phyloP scores from a whole-genome alignment of 352 stramenopile species.

The Globisporangium middletonii region DNA sequence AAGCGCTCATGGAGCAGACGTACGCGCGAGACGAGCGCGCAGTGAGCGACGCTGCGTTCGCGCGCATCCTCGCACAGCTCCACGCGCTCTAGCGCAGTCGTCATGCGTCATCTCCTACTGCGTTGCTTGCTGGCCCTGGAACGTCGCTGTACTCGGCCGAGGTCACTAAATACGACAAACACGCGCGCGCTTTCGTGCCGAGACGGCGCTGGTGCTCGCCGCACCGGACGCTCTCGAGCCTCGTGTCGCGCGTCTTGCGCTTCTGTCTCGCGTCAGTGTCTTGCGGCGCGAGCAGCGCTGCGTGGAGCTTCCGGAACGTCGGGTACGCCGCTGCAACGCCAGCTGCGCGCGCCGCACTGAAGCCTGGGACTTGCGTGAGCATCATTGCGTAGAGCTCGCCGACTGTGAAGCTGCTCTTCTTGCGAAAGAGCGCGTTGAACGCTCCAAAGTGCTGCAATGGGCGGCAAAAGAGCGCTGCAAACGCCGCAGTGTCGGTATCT shows the following conservation, averaged over 20 bases:
- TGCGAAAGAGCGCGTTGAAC: slow-evolving; percentile 76
- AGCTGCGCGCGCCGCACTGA: slow-evolving; percentile 50
- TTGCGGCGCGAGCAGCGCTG: slow-evolving; percentile 17
- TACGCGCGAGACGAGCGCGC: slow-evolving; percentile 46
- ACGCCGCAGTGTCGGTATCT: slow-evolving; percentile 6
- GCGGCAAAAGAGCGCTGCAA: slow-evolving; percentile 36
- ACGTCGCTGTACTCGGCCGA: slow-evolving; percentile 28
- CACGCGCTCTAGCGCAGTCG: slow-evolving; percentile 23
- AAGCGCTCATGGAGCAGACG: slow-evolving; percentile 49
- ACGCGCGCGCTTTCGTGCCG: slow-evolving; percentile 26
- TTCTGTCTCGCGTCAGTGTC: slow-evolving; percentile 1
- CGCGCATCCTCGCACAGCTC: slow-evolving; percentile 39
- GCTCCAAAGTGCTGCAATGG: slow-evolving; percentile 39
- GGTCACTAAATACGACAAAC: slow-evolving; percentile 29
- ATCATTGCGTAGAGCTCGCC: slow-evolving; percentile 80
- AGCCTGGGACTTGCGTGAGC: slow-evolving; percentile 65
- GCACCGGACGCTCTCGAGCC: slow-evolving; percentile 40
- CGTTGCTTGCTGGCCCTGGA: not conserved
- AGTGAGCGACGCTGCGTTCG: slow-evolving; percentile 32
- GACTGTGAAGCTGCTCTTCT: slow-evolving; percentile 64
- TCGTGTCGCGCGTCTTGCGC: slow-evolving; percentile 2
- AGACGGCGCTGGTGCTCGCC: slow-evolving; percentile 44
- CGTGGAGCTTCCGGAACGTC: slow-evolving; percentile 45
- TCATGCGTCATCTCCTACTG: not conserved
- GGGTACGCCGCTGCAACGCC: slow-evolving; percentile 34